Conservation (phyloP, 2,329 filamentous ascomycete species). For the Seiridium cupressi region DNA sequence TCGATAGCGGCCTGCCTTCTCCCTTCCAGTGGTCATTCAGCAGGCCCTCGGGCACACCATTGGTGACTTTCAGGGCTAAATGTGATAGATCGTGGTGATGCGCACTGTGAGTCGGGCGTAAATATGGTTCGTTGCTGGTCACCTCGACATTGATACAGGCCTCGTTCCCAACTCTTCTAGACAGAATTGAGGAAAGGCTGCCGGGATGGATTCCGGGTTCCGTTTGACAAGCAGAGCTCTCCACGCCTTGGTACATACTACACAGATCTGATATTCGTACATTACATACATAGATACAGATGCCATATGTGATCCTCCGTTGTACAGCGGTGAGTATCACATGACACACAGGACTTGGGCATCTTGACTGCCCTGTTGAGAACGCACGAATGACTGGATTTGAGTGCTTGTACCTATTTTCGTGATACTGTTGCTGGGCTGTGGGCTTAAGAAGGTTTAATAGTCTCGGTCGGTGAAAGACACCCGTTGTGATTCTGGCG, state of each 20-base stretch:
- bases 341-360: neutral
- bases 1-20: constrained; percentile 4
- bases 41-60: constrained; percentile 3
- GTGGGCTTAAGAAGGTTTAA: neutral
- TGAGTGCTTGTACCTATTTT: neutral
- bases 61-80: neutral
- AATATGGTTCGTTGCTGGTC: neutral
- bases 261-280: too few relatives aligned
- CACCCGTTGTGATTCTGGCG: neutral
- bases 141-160: neutral
- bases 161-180: neutral
- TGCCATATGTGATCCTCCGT: neutral
- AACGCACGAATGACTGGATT: too few relatives aligned
- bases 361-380: too few relatives aligned
- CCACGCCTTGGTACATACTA: too few relatives aligned
- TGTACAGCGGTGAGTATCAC: neutral
- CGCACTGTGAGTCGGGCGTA: neutral
- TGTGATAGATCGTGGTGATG: constrained; percentile 4
- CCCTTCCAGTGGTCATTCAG: constrained; percentile 1
- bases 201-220: constrained; percentile 2
- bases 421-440: neutral
- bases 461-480: neutral
- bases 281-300: too few relatives aligned
- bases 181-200: neutral
- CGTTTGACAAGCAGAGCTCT: neutral